Evolutionary conservation across 345 rosid species (phyloP).

Genomic region (Balakata baccata): DNA sequence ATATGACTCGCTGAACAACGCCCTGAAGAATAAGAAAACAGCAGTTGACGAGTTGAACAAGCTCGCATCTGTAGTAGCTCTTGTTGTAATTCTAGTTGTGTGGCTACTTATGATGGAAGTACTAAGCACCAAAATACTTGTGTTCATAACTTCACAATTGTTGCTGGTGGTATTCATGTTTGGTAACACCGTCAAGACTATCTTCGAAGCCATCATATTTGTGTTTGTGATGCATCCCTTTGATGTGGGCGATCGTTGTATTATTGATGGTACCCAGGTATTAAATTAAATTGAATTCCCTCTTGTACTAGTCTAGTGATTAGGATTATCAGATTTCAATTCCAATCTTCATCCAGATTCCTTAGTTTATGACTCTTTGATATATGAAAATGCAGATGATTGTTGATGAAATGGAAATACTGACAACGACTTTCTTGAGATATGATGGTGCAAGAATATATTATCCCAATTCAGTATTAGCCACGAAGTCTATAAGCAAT

Average conservation of each 20-base stretch:
- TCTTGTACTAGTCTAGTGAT: too few relatives aligned
- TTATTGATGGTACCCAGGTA: conserved; percentile 76
- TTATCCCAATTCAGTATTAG: conserved; percentile 23
- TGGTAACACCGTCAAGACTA: conserved; percentile 53
- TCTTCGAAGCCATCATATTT: conserved; percentile 67
- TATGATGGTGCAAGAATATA: conserved; percentile 18
- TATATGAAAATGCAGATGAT: conserved; percentile 13
- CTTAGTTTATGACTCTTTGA: background rate
- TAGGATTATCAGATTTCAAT: too few relatives aligned
- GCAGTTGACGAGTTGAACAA: conserved; percentile 63
- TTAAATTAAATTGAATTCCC: too few relatives aligned
- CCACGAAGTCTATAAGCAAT: conserved; percentile 26
- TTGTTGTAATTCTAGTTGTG: conserved; percentile 34
- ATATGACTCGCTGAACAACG: conserved; percentile 52
- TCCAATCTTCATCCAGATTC: too few relatives aligned
- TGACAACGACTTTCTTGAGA: conserved; percentile 20
- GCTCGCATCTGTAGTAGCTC: conserved; percentile 36
- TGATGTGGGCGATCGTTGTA: conserved; percentile 79
- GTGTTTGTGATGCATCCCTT: conserved; percentile 77
- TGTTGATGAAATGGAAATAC: conserved; percentile 25
- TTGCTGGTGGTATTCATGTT: conserved; percentile 49
- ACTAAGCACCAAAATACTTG: conserved; percentile 40
- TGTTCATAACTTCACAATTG: conserved; percentile 56
- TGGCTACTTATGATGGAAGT: conserved; percentile 56
- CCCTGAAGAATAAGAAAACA: conserved; percentile 55